Conservation (phyloP, 2,329 filamentous ascomycete genomes). For the Trichoderma breve region DNA sequence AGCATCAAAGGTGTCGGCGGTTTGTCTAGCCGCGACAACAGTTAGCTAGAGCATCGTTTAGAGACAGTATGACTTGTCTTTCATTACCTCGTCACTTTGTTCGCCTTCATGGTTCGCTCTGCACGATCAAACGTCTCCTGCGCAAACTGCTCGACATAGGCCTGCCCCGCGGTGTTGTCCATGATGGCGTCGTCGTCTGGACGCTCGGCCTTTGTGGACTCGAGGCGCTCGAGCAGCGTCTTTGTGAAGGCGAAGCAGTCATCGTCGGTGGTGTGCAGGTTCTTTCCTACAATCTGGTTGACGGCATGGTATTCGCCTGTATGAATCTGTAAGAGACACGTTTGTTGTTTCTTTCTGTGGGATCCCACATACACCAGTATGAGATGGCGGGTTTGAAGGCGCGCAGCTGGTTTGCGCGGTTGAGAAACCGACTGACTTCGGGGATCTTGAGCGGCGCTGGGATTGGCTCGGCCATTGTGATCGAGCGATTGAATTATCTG, state of each 20-base stretch:
- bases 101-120: conserved; percentile 75
- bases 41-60: neutral
- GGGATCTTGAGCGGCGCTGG: conserved; percentile 63
- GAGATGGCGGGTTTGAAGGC: conserved; percentile 80
- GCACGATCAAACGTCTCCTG: conserved; percentile 83
- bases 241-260: conserved; percentile 81
- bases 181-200: conserved; percentile 76
- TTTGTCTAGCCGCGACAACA: conserved; percentile 61
- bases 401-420: conserved; percentile 81
- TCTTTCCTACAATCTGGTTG: conserved; percentile 81
- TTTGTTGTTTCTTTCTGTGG: neutral
- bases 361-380: conserved; percentile 83
- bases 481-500: neutral
- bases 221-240: conserved; percentile 84
- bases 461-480: conserved; percentile 61
- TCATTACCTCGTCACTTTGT: conserved; percentile 74
- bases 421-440: conserved; percentile 80
- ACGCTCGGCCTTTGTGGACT: conserved; percentile 60
- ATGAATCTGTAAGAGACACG: neutral
- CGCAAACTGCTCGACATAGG: conserved; percentile 92
- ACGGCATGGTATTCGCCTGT: conserved; percentile 87
- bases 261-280: conserved; percentile 73
- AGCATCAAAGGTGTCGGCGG: conserved; percentile 89
- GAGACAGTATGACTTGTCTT: neutral
- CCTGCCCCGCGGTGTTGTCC: conserved; percentile 83